Percentiles rank a stretch among this genome's conserved stretches.
These are phyloP conservation scores for Trichoderma virens DNA, from an alignment of 495 filamentous ascomycete genomes.

Conservation along the genomic window DNA sequence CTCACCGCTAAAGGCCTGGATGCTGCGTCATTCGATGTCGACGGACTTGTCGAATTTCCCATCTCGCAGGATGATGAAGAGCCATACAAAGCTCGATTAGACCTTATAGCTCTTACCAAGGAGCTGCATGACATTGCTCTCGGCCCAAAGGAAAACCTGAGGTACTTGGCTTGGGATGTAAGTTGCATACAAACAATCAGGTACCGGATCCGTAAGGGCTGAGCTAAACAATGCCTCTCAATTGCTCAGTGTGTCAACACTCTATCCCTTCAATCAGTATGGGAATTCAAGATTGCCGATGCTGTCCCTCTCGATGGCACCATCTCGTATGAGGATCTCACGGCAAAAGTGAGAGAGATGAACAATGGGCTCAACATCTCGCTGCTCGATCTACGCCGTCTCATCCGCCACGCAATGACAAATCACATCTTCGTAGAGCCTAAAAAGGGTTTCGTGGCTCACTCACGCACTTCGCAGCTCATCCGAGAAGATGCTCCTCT, in stretches of 20 bases:
- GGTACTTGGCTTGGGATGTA: constrained; percentile 21
- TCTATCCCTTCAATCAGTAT: constrained; percentile 19
- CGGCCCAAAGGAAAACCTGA: constrained; percentile 18
- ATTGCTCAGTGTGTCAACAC: constrained; percentile 15
- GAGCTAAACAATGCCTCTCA: neutral
- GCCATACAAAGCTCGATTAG: constrained; percentile 16
- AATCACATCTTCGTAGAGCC: constrained; percentile 44
- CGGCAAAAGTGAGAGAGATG: constrained; percentile 18
- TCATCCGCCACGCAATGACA: constrained; percentile 42
- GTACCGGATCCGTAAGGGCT: no score
- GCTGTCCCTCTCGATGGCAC: constrained; percentile 28
- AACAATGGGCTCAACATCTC: constrained; percentile 20
- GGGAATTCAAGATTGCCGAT: constrained; percentile 23
- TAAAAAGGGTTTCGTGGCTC: constrained; percentile 24
- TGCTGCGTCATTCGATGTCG: constrained; percentile 20
- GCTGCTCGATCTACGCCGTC: constrained; percentile 22
- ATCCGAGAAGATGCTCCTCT: constrained; percentile 26
- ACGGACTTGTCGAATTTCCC: constrained; percentile 19
- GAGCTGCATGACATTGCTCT: constrained; percentile 21
- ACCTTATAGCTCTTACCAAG: constrained; percentile 18
- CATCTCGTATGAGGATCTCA: constrained; percentile 31
- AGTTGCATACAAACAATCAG: neutral
- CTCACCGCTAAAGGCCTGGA: constrained; percentile 20
- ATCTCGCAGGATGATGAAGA: constrained; percentile 17
- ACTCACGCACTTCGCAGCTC: constrained; percentile 28